Conservation (phyloP, 345 rosid species). For the Syzygium grande region DNA sequence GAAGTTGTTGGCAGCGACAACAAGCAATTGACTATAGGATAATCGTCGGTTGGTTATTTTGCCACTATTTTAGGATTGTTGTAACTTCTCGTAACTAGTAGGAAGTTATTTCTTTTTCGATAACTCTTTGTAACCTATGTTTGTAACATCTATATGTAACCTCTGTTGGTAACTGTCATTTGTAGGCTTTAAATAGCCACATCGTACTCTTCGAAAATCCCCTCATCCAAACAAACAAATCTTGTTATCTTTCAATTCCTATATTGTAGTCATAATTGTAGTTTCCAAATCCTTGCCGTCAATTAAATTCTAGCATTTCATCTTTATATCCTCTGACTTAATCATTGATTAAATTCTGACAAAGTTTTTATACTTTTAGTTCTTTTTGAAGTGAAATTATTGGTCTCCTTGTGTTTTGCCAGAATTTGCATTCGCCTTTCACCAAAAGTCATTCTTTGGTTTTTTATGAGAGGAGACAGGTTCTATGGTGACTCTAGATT, state of each 20-base stretch:
- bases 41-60: not conserved
- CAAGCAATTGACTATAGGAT: not conserved
- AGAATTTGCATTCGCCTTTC: not conserved
- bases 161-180: not conserved
- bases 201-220: not conserved
- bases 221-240: not conserved
- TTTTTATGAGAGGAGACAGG: no score
- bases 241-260: not conserved
- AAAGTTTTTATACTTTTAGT: not conserved
- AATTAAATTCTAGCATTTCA: not conserved
- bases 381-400: not conserved
- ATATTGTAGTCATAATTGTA: not conserved
- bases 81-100: no score
- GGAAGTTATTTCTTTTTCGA: no score
- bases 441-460: no score
- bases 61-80: no score
- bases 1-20: not conserved
- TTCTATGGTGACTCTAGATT: no score
- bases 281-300: accelerated
- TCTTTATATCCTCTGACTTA: no score
- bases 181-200: not conserved
- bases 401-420: not conserved
- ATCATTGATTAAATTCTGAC: no score
- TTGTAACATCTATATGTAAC: no score
- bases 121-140: no score